phyloP scores from a whole-genome alignment of 2,329 filamentous ascomycete genomes.

The Paraphaeosphaeria sporulosa region DNA sequence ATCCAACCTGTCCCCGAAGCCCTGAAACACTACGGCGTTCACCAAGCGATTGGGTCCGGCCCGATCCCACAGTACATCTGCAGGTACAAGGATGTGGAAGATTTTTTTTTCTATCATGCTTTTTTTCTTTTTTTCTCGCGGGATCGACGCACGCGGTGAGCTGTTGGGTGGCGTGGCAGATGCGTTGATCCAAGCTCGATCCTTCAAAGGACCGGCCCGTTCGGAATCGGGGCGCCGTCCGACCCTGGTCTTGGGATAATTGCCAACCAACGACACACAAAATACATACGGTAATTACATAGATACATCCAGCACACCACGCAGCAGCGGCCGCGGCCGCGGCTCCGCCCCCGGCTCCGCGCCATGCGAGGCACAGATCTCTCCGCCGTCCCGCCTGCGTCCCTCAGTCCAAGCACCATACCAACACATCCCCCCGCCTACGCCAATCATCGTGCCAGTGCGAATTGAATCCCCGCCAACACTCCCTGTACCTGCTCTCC shows the following conservation, averaged over 20 bases:
- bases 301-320: too few species aligned
- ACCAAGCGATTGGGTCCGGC: too few species aligned
- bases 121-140: too few species aligned
- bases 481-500: slow-evolving; percentile 62
- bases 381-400: background rate
- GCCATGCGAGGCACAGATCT: background rate
- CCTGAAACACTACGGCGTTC: too few species aligned
- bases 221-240: too few species aligned
- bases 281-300: too few species aligned
- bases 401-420: slow-evolving; percentile 58
- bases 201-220: background rate
- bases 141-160: background rate
- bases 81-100: background rate
- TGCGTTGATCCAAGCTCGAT: background rate
- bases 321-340: background rate
- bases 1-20: too few species aligned
- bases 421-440: slow-evolving; percentile 67
- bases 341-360: background rate
- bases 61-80: background rate
- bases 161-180: background rate
- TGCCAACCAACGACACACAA: too few species aligned
- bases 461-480: slow-evolving; percentile 67
- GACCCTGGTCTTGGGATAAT: too few species aligned
- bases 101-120: too few species aligned
- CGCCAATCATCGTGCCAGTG: slow-evolving; percentile 70